Percentiles rank a stretch among this genome's conserved stretches.
Evolutionary conservation across 2,329 filamentous ascomycete genomes (phyloP).

Genomic region (Sporothrix pallida): DNA sequence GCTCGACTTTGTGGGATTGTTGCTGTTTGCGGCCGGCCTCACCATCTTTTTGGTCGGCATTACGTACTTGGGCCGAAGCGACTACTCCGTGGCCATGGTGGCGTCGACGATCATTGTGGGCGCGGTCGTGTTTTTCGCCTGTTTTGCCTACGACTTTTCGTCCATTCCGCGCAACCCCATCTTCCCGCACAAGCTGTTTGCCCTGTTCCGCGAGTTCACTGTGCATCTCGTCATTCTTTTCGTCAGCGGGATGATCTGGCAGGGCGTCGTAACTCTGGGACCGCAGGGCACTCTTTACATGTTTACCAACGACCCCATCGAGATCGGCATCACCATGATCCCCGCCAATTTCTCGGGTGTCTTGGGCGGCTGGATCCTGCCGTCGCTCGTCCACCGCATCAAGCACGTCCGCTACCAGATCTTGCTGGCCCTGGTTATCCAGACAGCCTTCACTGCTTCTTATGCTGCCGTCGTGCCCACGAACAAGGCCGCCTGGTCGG

Average conservation of each 20-base stretch:
- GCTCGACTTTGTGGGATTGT: conserved; percentile 43
- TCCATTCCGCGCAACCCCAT: conserved; percentile 36
- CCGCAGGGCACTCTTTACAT: conserved; percentile 44
- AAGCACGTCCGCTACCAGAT: conserved; percentile 44
- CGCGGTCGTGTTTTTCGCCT: background rate
- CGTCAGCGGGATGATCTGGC: conserved; percentile 43
- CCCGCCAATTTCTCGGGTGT: conserved; percentile 40
- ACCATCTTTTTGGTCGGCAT: conserved; percentile 1
- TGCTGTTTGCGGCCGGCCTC: conserved; percentile 35
- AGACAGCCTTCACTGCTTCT: conserved; percentile 36
- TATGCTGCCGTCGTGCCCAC: conserved; percentile 41
- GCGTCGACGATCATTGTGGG: background rate
- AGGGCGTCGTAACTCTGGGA: conserved; percentile 41
- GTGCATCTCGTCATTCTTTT: conserved; percentile 44
- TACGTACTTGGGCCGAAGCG: background rate
- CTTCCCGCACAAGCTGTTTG: conserved; percentile 42
- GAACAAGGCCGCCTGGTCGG: conserved; percentile 43
- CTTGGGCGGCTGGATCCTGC: conserved; percentile 43
- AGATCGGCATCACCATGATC: conserved; percentile 43
- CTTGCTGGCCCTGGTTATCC: conserved; percentile 43
- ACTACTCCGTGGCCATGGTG: conserved; percentile 4
- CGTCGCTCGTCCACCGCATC: conserved; percentile 44
- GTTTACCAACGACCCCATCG: conserved; percentile 43
- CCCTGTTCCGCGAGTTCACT: conserved; percentile 43
- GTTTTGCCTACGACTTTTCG: conserved; percentile 14